phyloP scores from a whole-genome alignment of 768 basidiomycete genomes.

The Tulasnella calospora region DNA sequence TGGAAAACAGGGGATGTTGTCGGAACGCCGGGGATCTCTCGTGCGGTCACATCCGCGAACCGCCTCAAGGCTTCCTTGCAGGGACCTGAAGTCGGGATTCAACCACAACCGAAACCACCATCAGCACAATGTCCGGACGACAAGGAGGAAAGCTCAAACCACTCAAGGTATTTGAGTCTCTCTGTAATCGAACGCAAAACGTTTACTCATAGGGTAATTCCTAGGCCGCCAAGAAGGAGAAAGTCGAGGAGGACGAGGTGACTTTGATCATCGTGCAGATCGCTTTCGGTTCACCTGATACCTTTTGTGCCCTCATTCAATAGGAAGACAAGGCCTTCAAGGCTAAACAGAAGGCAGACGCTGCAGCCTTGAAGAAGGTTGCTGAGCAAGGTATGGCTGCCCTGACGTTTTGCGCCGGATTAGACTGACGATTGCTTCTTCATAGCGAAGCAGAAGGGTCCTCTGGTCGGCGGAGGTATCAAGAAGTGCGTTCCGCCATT shows the following conservation, averaged over 20 bases:
- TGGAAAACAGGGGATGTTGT: neutral
- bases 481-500: conserved; percentile 62
- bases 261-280: conserved; percentile 6
- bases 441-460: conserved; percentile 48
- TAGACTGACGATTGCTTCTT: neutral
- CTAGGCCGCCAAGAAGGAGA: conserved; percentile 79
- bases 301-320: neutral
- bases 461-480: conserved; percentile 64
- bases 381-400: conserved; percentile 56
- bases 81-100: neutral
- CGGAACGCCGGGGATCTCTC: neutral
- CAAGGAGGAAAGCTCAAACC: conserved; percentile 72
- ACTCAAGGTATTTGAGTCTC: conserved; percentile 54
- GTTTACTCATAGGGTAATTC: neutral
- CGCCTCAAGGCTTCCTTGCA: neutral
- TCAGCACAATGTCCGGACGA: conserved; percentile 24
- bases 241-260: conserved; percentile 50
- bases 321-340: conserved; percentile 72
- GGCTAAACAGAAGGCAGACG: conserved; percentile 69
- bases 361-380: conserved; percentile 67
- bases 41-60: neutral
- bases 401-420: neutral
- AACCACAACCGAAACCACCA: conserved; percentile 6
- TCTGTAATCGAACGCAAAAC: neutral
- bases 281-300: neutral